These are phyloP conservation scores for Monascus purpureus DNA, from an alignment of 495 filamentous ascomycete genomes.

Conservation along the genomic window DNA sequence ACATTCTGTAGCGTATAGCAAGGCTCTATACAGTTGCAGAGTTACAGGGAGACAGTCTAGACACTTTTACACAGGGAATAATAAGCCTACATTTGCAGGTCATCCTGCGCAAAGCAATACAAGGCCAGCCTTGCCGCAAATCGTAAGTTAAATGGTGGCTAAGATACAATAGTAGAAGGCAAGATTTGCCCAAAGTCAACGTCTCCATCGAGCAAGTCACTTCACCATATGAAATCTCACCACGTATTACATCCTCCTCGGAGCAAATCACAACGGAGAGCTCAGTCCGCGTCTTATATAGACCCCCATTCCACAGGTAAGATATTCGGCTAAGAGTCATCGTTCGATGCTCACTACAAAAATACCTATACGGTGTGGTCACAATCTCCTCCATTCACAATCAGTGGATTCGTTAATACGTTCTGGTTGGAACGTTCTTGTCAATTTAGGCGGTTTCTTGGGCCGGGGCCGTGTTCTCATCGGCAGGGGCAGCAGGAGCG, in stretches of 20 bases:
- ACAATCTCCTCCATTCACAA: background rate
- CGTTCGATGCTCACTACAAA: constrained; percentile 3
- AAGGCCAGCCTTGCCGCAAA: constrained; percentile 21
- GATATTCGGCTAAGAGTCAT: constrained; percentile 4
- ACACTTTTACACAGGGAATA: too few relatives aligned
- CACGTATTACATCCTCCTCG: constrained; percentile 2
- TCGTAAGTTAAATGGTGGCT: constrained; percentile 32
- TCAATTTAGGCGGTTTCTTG: constrained; percentile 14
- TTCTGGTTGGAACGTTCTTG: constrained; percentile 10
- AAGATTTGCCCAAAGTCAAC: constrained; percentile 29
- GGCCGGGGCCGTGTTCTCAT: constrained; percentile 20
- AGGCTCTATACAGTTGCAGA: too few relatives aligned
- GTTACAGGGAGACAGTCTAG: too few relatives aligned
- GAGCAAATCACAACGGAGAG: background rate
- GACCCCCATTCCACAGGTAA: constrained; percentile 7
- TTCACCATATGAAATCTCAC: constrained; percentile 12
- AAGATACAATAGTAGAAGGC: constrained; percentile 32
- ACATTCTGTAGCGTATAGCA: too few relatives aligned
- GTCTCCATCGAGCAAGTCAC: constrained; percentile 4
- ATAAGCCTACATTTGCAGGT: too few relatives aligned
- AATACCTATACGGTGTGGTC: constrained; percentile 8
- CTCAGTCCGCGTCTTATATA: background rate
- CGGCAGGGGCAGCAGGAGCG: constrained; percentile 5
- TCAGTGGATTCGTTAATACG: constrained; percentile 9
- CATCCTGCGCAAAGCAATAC: too few relatives aligned